Evolutionary conservation across 352 stramenopile genomes (phyloP), one percentile per base, ranked within the genome.

Genomic region (Globisporangium polare): DNA sequence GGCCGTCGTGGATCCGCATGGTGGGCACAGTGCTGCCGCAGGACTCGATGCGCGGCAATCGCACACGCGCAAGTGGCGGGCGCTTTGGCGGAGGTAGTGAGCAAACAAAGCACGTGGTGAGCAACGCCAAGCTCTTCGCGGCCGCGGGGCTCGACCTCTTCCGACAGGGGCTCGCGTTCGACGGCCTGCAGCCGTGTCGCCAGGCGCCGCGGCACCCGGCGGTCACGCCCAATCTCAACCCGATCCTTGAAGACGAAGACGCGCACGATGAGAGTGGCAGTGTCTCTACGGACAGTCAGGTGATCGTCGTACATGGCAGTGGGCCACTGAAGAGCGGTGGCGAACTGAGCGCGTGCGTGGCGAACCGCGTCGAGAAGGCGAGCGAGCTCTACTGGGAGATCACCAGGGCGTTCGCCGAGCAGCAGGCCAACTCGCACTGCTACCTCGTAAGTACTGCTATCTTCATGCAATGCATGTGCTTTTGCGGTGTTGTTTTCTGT

Each of bases 121-220:
- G 60, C 58, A 58, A 57, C 46, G 41, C 45, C 22, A 63, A 55
- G 41, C 69, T 85, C 26, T 65, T 90, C 20, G 81, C 81, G 0
- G 67, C 71, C n/a, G 81, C 78, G 2, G 81, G 81, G 0, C 72
- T 77, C 35, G 75, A 88, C 24, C 79, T 90, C 58, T 89, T 90
- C 56, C 77, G 81, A 41, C 62, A 82, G 22, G 75, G 81, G 1
- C 67, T 90, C 41, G 66, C 73, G 53, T 73, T 86, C 50, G 72
- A 88, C 43, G 73, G 72, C 45, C 46, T 80, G 52, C 69, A 71
- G n/a, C 68, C 79, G 27, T 66, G 62, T 20, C 67, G 62, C 4
- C 63, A 67, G 18, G 72, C 71, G 41, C 65, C 73, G 43, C 70
- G 72, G 2, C 77, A 85, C 43, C 80, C 74, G 5, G 72, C 76